Percentiles rank a stretch among this genome's conserved stretches.
phyloP scores from a whole-genome alignment of 768 basidiomycete species.

The Pholiota conissans region DNA sequence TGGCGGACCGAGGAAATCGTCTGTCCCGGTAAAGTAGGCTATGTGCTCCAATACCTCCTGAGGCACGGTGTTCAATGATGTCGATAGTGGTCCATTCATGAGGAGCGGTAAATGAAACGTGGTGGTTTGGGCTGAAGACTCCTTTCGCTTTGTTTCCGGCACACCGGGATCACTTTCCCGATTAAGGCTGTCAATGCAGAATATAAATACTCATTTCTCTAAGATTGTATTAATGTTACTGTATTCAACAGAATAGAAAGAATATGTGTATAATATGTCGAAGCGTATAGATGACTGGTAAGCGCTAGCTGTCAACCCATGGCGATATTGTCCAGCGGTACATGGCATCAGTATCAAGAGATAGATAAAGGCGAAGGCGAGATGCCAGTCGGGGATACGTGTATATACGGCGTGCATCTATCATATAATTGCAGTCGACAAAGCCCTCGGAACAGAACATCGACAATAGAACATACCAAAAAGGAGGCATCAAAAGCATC shows the following conservation, averaged over 20 bases:
- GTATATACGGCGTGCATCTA: neutral
- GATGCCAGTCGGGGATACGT: neutral
- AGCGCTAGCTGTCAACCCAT: neutral
- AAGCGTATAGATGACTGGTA: neutral
- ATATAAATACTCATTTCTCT: neutral
- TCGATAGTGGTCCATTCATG: constrained; percentile 27
- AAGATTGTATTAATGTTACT: neutral
- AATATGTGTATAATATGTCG: neutral
- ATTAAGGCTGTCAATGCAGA: too few species aligned
- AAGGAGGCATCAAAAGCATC: neutral
- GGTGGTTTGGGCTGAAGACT: neutral
- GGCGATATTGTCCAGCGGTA: neutral
- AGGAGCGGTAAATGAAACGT: neutral
- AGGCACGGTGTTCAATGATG: constrained; percentile 54
- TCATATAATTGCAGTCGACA: neutral
- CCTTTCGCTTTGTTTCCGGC: constrained; percentile 20
- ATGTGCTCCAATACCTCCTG: constrained; percentile 81
- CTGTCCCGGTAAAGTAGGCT: constrained; percentile 61
- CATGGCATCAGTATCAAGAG: neutral
- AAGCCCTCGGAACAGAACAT: neutral
- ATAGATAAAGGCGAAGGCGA: neutral
- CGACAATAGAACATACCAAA: neutral
- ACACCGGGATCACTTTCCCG: constrained; percentile 11
- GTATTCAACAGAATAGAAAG: neutral
- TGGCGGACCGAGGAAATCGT: constrained; percentile 59